Conservation (phyloP, 345 rosid genomes). For the Moricandia moricandioides region DNA sequence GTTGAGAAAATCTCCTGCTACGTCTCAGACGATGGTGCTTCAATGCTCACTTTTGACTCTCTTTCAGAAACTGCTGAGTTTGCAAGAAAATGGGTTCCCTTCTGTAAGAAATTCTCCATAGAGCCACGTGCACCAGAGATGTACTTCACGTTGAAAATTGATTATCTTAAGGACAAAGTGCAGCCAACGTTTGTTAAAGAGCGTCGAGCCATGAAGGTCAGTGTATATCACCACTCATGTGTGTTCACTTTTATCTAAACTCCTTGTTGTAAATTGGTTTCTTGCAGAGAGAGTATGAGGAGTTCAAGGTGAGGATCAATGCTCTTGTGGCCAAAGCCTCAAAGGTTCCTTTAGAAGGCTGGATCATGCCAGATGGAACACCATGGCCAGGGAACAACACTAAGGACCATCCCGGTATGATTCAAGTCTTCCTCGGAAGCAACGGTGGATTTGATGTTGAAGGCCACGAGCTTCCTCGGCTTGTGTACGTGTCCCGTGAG, state of each 20-base stretch:
- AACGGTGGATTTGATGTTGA: too few species aligned
- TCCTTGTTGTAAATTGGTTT: conserved; percentile 20
- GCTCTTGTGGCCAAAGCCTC: conserved; percentile 83
- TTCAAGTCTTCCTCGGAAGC: conserved; percentile 84
- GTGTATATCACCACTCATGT: conserved; percentile 3
- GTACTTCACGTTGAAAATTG: conserved; percentile 72
- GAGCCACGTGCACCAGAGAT: conserved; percentile 80
- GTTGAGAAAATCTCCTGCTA: too few species aligned
- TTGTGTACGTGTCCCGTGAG: too few species aligned
- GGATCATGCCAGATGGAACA: conserved; percentile 98
- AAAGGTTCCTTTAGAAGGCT: conserved; percentile 81
- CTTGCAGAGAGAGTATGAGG: conserved; percentile 90
- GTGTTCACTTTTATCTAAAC: conserved; percentile 9
- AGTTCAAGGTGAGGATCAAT: conserved; percentile 88
- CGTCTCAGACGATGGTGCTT: too few species aligned
- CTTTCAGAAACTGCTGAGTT: too few species aligned
- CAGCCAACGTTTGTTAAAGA: too few species aligned
- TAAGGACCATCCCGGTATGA: conserved; percentile 98
- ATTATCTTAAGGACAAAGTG: conserved; percentile 95
- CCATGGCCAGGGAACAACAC: conserved; percentile 99
- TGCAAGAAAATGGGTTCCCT: too few species aligned
- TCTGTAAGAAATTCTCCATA: conserved; percentile 52
- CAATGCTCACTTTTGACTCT: too few species aligned
- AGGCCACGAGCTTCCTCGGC: too few species aligned
- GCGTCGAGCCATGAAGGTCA: conserved; percentile 98